These are phyloP conservation scores for Hanseniaspora jakobsenii DNA, from an alignment of 805 yeast genomes.

Conservation along the genomic window DNA sequence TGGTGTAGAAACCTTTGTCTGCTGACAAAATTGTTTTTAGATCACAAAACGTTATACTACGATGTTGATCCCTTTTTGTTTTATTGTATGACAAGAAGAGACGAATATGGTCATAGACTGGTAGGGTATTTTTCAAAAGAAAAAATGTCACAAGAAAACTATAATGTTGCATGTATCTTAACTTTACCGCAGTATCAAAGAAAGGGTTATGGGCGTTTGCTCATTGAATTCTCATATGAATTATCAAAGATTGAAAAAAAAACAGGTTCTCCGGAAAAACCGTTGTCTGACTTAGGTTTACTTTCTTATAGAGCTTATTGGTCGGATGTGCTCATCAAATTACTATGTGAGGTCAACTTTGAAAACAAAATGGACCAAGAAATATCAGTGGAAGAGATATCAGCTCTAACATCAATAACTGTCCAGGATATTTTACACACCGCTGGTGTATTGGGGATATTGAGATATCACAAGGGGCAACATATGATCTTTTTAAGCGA, in stretches of 20 bases:
- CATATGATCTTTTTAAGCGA: constrained; percentile 81
- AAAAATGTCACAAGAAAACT: constrained; percentile 88
- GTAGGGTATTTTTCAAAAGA: constrained; percentile 96
- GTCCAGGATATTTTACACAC: constrained; percentile 92
- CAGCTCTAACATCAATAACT: constrained; percentile 82
- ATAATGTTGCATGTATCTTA: constrained; percentile 92
- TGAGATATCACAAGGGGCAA: constrained; percentile 89
- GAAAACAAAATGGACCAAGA: constrained; percentile 42
- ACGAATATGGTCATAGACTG: constrained; percentile 84
- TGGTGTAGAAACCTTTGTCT: constrained; percentile 96
- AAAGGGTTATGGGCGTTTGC: constrained; percentile 81
- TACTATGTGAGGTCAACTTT: constrained; percentile 36
- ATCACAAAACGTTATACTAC: constrained; percentile 90
- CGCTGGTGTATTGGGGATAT: constrained; percentile 76
- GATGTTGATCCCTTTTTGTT: constrained; percentile 97
- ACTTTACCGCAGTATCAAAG: constrained; percentile 94
- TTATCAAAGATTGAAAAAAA: constrained; percentile 78
- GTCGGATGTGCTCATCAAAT: constrained; percentile 76
- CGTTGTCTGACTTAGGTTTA: constrained; percentile 86
- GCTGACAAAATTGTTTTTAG: constrained; percentile 78
- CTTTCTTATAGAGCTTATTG: constrained; percentile 90
- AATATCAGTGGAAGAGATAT: constrained; percentile 80
- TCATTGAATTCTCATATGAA: constrained; percentile 89
- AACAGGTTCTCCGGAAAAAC: constrained; percentile 95
- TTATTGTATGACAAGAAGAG: constrained; percentile 87